Base-by-base conservation (phyloP, 2,329 filamentous ascomycete species). In the Zarea fungicola region DNA sequence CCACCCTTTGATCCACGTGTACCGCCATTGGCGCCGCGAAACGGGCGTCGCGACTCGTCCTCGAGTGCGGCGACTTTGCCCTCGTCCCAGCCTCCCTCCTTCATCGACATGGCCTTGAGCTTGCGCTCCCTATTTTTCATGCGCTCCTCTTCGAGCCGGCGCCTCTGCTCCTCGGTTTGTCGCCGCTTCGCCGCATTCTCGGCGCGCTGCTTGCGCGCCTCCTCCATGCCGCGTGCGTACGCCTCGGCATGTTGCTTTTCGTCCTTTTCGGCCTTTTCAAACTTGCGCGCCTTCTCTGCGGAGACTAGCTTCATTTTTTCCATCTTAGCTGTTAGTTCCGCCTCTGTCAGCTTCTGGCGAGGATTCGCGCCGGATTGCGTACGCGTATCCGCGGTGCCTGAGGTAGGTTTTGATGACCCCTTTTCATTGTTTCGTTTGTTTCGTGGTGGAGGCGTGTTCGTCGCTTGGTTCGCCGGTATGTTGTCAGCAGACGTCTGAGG, bases 101-200 rank as follows among this genome's bases (percentile, higher is more conserved):
- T 77, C 40, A 65, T 67, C 25, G 72, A 71, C 66, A 83, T 74
- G 1, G 80, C 80, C 55, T 77, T 77, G 18, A 84, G 68, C 60
- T 84, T 84, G 43, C 80, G 66, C 63, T 81, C 78, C 8, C 80
- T 64, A 58, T 84, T 84, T 55, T 73, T 74, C 21, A 75, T 77
- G 11, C 81, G 72, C 66, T 84, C 81, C 31, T 81, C 78, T 22
- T 83, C 78, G 54, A 80, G 68, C 53, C 70, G 70, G 25, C 68
- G 67, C 19, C 72, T 64, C 44, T 78, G 74, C 54, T 76, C 77
- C 13, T 81, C 78, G 39, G 70, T 72, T n/a, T 70, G 67, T 48
- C 68, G 67, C 18, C 76, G 68, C 46, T 71, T 69, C 59, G 78
- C 75, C 4, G 74, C 75, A 16, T 80, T 79, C 41, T 75, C 74